These are phyloP conservation scores for Sugiyamaella sp. DNA, from an alignment of 1,139 yeast genomes.

Conservation along the genomic window DNA sequence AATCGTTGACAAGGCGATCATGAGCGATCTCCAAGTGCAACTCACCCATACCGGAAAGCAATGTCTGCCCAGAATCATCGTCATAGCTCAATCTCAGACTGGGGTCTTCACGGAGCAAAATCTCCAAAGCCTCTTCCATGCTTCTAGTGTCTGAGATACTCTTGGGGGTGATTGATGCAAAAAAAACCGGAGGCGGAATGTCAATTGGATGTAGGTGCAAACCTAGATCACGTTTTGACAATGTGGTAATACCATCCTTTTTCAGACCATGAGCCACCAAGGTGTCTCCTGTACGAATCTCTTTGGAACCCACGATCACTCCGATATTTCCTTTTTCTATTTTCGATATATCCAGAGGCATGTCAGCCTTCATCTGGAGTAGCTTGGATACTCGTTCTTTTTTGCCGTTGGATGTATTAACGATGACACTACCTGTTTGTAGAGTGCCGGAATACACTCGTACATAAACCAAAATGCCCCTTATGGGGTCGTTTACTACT, in stretches of 20 bases:
- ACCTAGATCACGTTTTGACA: conserved; percentile 45
- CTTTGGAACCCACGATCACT: conserved; percentile 77
- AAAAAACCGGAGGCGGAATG: conserved; percentile 92
- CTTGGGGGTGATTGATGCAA: conserved; percentile 79
- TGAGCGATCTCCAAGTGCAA: conserved; percentile 85
- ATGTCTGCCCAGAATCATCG: conserved; percentile 86
- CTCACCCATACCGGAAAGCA: conserved; percentile 95
- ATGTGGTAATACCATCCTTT: conserved; percentile 49
- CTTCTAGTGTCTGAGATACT: conserved; percentile 71
- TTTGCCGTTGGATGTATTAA: conserved; percentile 71
- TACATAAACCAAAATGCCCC: conserved; percentile 84
- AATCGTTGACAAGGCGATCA: conserved; percentile 73
- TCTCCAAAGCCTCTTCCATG: conserved; percentile 67
- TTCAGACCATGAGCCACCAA: conserved; percentile 59
- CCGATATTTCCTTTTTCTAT: conserved; percentile 85
- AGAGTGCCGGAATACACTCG: conserved; percentile 85
- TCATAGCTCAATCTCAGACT: conserved; percentile 67
- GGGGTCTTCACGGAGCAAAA: conserved; percentile 81
- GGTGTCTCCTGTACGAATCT: conserved; percentile 89
- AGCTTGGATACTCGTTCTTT: conserved; percentile 68
- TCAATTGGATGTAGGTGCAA: conserved; percentile 70
- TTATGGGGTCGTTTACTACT: conserved; percentile 75
- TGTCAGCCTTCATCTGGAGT: conserved; percentile 86
- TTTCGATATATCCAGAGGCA: conserved; percentile 66
- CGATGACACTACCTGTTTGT: conserved; percentile 59